phyloP scores from a whole-genome alignment of 768 basidiomycete species.

The Lentinus tigrinus region DNA sequence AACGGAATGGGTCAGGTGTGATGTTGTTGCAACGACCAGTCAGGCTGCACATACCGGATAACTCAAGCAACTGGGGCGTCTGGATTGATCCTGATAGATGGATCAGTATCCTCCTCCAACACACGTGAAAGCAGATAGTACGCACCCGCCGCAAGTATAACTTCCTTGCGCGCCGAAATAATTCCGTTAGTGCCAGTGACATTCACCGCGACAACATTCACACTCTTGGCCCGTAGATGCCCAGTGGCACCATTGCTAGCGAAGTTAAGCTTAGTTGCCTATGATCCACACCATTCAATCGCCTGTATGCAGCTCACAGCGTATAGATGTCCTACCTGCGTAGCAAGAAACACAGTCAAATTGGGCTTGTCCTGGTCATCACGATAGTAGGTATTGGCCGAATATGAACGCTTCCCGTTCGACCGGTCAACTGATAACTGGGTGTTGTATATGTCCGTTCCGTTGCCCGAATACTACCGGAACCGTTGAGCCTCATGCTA shows the following conservation, averaged over 20 bases:
- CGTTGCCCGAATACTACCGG: not conserved
- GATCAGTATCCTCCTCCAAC: not conserved
- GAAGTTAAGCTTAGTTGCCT: not conserved
- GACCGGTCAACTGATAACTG: not conserved
- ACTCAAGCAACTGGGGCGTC: conserved; percentile 5
- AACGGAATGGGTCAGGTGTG: not conserved
- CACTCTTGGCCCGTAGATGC: not conserved
- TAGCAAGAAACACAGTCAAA: not conserved
- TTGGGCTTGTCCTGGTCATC: not conserved
- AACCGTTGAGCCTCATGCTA: not conserved
- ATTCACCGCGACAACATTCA: not conserved
- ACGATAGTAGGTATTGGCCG: conserved; percentile 6
- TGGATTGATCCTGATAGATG: not conserved
- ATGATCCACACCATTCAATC: not conserved
- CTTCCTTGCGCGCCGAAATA: not conserved
- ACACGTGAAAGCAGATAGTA: no score
- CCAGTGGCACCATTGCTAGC: not conserved
- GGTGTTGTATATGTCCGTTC: not conserved
- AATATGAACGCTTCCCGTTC: conserved; percentile 1
- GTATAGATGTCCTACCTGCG: not conserved
- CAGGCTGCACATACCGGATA: not conserved
- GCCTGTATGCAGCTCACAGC: no score
- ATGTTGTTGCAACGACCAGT: no score
- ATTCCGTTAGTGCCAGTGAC: not conserved
- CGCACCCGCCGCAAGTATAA: conserved; percentile 4